These are phyloP conservation scores for Nakazawaea anatomiae DNA, from an alignment of 805 yeast species.

Conservation along the genomic window DNA sequence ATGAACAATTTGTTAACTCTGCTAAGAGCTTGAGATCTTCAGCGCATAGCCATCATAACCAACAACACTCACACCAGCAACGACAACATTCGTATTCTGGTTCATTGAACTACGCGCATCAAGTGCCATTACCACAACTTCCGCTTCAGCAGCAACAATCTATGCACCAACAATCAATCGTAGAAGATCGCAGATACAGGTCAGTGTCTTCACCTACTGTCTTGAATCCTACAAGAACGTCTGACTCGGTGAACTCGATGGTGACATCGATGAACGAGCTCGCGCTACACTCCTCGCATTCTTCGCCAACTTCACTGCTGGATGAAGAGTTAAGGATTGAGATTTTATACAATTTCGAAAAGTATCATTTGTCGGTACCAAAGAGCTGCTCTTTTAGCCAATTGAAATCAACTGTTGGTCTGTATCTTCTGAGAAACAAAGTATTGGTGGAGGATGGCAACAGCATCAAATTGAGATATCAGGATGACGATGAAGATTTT, in stretches of 20 bases:
- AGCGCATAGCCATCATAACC: slow-evolving; percentile 6
- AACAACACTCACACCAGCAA: slow-evolving; percentile 1
- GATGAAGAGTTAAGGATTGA: slow-evolving; percentile 31
- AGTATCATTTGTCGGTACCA: slow-evolving; percentile 63
- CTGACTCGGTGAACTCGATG: slow-evolving; percentile 2
- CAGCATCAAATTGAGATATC: slow-evolving; percentile 58
- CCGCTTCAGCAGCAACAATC: neutral
- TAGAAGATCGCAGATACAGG: slow-evolving; percentile 21
- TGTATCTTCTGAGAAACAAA: slow-evolving; percentile 50
- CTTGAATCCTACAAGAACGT: neutral
- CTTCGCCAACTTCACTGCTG: slow-evolving; percentile 16
- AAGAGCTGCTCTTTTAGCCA: slow-evolving; percentile 43
- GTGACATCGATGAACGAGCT: slow-evolving; percentile 4
- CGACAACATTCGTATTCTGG: slow-evolving; percentile 4
- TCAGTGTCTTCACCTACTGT: slow-evolving; percentile 26
- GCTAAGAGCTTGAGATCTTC: slow-evolving; percentile 11
- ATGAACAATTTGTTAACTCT: slow-evolving; percentile 12
- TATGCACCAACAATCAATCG: neutral
- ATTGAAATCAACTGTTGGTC: slow-evolving; percentile 51
- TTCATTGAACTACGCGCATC: neutral
- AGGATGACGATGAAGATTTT: slow-evolving; percentile 94
- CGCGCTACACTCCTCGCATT: slow-evolving; percentile 3
- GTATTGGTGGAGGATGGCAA: slow-evolving; percentile 23
- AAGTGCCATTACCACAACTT: neutral
- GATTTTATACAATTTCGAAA: slow-evolving; percentile 37